Evolutionary conservation across 306 rosid species (phyloP).

Genomic region (Cucurbita argyrosperma): DNA sequence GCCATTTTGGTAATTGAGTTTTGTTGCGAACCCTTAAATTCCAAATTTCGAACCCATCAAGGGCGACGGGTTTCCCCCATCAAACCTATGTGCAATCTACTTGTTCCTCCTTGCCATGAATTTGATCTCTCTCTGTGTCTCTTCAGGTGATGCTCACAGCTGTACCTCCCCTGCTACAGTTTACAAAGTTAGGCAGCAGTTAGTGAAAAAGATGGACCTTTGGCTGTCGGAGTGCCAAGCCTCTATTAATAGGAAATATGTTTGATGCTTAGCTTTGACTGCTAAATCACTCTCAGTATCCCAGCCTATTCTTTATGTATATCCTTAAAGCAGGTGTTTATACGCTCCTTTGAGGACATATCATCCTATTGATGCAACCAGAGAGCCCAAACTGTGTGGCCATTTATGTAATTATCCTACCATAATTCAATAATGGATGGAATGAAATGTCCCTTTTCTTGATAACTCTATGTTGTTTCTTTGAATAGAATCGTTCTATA

Average conservation of each 20-base stretch:
- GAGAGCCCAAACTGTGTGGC: neutral
- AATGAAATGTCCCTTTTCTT: too few species aligned
- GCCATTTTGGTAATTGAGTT: too few species aligned
- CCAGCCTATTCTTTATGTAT: neutral
- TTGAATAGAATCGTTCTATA: too few species aligned
- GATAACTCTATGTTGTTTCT: too few species aligned
- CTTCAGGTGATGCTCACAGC: constrained; percentile 52
- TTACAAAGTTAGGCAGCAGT: constrained; percentile 63
- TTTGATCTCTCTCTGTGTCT: neutral
- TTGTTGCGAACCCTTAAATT: too few species aligned
- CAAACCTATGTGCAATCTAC: neutral
- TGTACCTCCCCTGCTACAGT: constrained; percentile 76
- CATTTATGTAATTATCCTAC: neutral
- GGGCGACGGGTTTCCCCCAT: too few species aligned
- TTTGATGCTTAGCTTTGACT: constrained; percentile 8
- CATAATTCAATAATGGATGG: neutral
- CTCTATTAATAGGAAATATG: constrained; percentile 10
- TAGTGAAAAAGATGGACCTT: constrained; percentile 54
- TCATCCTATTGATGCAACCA: neutral
- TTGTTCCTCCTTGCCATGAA: neutral
- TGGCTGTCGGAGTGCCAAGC: constrained; percentile 68
- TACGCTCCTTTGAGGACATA: neutral
- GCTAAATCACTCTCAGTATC: neutral
- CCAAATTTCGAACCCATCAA: too few species aligned
- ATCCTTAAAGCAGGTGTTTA: constrained; percentile 1